Evolutionary conservation across 192 early-diverging fungal species (phyloP), one percentile per base, ranked within the genome.

Genomic region (Rhizoclosmatium sp.): DNA sequence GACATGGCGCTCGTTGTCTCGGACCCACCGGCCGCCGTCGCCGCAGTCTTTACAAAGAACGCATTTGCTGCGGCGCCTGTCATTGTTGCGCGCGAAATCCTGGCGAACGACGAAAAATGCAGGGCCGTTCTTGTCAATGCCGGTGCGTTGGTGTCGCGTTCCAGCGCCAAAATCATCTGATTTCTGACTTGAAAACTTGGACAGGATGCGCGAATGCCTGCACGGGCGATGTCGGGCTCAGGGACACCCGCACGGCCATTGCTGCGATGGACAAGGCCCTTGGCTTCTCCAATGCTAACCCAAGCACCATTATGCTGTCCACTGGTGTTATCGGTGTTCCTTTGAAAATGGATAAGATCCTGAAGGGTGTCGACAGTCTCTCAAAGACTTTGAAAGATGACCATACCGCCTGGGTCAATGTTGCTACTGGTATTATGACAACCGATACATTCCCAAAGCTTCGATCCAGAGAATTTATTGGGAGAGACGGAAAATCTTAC

Each of bases 381-480:
- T 68, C 80, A 2, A 84, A 75, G 31, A 42, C 19, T 1, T 48
- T 93, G 14, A 89, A 85, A 14, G 71, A 51, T 1, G 71, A 80
- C 3, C 96, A 96, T 66, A 89, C 91, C 2, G 82, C 84, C 51
- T 98, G 96, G 97, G 86, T 94, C 81, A 79, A 84, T 10, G 94
- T 92, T 23, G 93, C 96, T 3, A 86, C 92, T 68, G 95, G 93
- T 0, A 93, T 95, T 79, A 99, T 99, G 97, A 99, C 97, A 0
- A 99, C 97, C 0, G 97, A 99, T 80, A 98, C 96, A 4, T 98
- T 99, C 78, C 96, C 97, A 16, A 99, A 99, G 79, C 84, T 98
- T 54, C 78, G 88, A 10, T 79, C 78, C 5, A n/a, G n/a, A 39
- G 73, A 75, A 47, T 75, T 75, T 51, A 42, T 40, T 2, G 39